phyloP scores from a whole-genome alignment of 805 yeast species.

The Lipomyces kockii region DNA sequence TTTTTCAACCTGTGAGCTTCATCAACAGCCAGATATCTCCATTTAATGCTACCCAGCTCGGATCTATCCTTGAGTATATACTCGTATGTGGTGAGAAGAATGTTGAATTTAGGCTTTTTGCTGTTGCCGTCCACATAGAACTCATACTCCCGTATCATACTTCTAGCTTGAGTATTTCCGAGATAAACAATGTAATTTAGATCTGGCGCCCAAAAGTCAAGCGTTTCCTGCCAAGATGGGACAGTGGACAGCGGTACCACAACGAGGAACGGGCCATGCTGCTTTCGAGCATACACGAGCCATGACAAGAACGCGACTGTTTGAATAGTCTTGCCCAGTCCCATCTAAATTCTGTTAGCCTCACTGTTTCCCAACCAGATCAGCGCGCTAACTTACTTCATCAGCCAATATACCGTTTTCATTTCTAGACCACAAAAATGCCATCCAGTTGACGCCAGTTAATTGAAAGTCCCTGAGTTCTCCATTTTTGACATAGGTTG shows the following conservation, averaged over 20 bases:
- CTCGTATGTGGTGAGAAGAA: constrained; percentile 93
- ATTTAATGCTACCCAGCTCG: constrained; percentile 79
- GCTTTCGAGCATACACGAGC: constrained; percentile 93
- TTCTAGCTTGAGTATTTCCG: constrained; percentile 88
- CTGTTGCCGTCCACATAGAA: constrained; percentile 64
- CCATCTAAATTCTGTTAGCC: constrained; percentile 60
- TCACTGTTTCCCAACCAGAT: background rate
- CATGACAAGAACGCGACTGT: constrained; percentile 93
- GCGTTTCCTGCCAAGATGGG: constrained; percentile 99
- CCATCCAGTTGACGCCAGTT: constrained; percentile 99
- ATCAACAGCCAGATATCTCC: constrained; percentile 98
- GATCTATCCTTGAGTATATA: constrained; percentile 86
- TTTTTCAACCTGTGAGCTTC: constrained; percentile 97
- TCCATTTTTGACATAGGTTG: constrained; percentile 86
- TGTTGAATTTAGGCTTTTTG: constrained; percentile 83
- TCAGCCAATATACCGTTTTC: constrained; percentile 98
- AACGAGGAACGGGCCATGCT: constrained; percentile 94
- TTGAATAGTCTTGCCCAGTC: constrained; percentile 96
- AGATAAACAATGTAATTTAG: constrained; percentile 88
- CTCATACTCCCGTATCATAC: constrained; percentile 81
- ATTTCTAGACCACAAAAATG: constrained; percentile 95
- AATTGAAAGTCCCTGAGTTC: constrained; percentile 95
- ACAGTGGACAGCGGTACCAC: constrained; percentile 96
- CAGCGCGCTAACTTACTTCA: constrained; percentile 50
- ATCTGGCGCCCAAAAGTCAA: constrained; percentile 97